These are phyloP conservation scores for Tetracladium setigerum DNA, from an alignment of 495 filamentous ascomycete genomes.

Conservation along the genomic window DNA sequence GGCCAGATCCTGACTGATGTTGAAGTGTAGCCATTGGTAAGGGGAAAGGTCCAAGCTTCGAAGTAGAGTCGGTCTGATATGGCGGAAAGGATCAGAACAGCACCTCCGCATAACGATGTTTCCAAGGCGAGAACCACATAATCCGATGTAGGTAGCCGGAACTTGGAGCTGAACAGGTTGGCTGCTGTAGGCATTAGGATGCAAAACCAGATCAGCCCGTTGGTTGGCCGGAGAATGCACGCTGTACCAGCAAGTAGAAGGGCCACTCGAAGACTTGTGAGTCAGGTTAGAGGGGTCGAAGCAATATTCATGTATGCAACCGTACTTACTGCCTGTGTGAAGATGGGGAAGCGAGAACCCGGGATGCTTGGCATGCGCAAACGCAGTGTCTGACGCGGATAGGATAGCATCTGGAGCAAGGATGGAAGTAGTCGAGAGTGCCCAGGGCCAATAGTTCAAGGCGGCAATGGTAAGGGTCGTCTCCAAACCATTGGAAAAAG, in stretches of 20 bases:
- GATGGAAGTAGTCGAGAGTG: slow-evolving; percentile 25
- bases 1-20: slow-evolving; percentile 76
- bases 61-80: slow-evolving; percentile 79
- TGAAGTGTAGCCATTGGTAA: slow-evolving; percentile 84
- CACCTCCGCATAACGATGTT: slow-evolving; percentile 55
- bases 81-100: slow-evolving; percentile 53
- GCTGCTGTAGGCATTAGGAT: slow-evolving; percentile 37
- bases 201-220: slow-evolving; percentile 74
- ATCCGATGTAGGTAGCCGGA: slow-evolving; percentile 19
- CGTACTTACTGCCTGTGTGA: slow-evolving; percentile 8
- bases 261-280: slow-evolving; percentile 52
- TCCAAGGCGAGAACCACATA: slow-evolving; percentile 52
- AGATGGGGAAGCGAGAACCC: slow-evolving; percentile 1
- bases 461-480: slow-evolving; percentile 78
- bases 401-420: not conserved
- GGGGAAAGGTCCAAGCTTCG: slow-evolving; percentile 86
- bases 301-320: not conserved
- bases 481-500: slow-evolving; percentile 90
- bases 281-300: slow-evolving; percentile 3
- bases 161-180: slow-evolving; percentile 20
- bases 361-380: slow-evolving; percentile 1
- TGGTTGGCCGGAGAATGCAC: slow-evolving; percentile 85
- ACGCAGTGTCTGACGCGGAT: not conserved
- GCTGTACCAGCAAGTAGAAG: slow-evolving; percentile 73
- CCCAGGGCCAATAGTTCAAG: slow-evolving; percentile 84